These are phyloP conservation scores for Pseudohalonectria lignicola DNA, from an alignment of 2,329 filamentous ascomycete species.

Conservation along the genomic window DNA sequence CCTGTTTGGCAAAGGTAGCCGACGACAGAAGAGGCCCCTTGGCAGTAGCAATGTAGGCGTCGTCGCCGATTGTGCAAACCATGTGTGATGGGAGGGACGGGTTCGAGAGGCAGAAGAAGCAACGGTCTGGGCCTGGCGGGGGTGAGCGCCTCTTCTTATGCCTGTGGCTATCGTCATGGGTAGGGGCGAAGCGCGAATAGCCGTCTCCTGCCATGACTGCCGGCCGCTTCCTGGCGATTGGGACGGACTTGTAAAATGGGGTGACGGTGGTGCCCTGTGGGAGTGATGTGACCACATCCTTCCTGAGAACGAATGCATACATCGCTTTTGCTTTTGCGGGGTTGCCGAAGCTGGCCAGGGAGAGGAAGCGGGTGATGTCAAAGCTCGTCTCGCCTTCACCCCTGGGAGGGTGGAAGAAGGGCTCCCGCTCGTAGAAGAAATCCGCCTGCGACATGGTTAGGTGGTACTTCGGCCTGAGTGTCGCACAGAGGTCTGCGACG, in stretches of 20 bases:
- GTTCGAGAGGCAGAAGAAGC: slow-evolving; percentile 94
- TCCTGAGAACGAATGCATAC: slow-evolving; percentile 67
- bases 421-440: slow-evolving; percentile 82
- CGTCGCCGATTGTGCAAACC: slow-evolving; percentile 78
- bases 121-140: slow-evolving; percentile 62
- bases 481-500: slow-evolving; percentile 66
- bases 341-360: slow-evolving; percentile 71
- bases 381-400: slow-evolving; percentile 34
- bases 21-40: slow-evolving; percentile 76
- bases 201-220: too few species aligned
- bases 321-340: slow-evolving; percentile 66
- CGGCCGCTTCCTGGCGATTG: slow-evolving; percentile 13
- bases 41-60: slow-evolving; percentile 80
- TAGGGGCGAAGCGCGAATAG: slow-evolving; percentile 42
- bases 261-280: slow-evolving; percentile 65
- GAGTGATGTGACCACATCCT: slow-evolving; percentile 46
- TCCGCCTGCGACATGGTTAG: slow-evolving; percentile 49
- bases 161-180: slow-evolving; percentile 29
- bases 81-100: slow-evolving; percentile 76
- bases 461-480: slow-evolving; percentile 86
- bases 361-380: slow-evolving; percentile 78
- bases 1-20: slow-evolving; percentile 51
- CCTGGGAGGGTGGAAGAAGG: slow-evolving; percentile 62
- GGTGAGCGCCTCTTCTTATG: slow-evolving; percentile 38
- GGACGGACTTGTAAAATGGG: slow-evolving; percentile 46